Base-by-base conservation (phyloP, 306 rosid genomes). In the Medicago arabica region DNA sequence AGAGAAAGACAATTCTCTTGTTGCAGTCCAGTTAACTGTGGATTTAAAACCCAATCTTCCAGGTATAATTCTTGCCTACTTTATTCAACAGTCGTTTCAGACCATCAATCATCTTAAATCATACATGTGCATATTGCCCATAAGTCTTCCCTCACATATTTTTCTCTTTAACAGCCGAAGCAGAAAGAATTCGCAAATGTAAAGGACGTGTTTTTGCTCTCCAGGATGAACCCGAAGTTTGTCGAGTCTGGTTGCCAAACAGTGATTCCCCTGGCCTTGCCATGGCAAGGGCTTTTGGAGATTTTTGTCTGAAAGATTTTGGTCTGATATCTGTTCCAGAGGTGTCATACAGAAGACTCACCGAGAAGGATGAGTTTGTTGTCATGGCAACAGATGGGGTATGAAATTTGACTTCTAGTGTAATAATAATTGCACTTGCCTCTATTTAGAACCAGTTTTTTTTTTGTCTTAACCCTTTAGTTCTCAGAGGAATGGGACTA, bases 361-460 rank as follows among this genome's bases (percentile, higher is more conserved):
- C 86, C 0, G 97, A 89, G 71, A 90, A 82, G 77, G 99, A 96
- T 73, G 88, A 90, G 67, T 96, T 96, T 68, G 21, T 96, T 61
- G 98, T 96, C 78, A 78, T 96, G 83, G 99, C 99, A 72, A 92
- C 99, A 55, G 99, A 96, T 72, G 99, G 99, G 91, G 99, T 96
- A 87, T 6, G 86, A 61, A 34, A 80, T 64, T 43, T 46, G 41
- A 57, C 72, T 67, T 21, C 3, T 41, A 64, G 50, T 17, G 40
- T 71, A 66, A 13, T 59, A 14, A 25, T 59, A 25, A 60, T 67
- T 71, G 58, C 64, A 55, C 58, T 46, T 23, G 2, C 78, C 62
- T 60, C 7, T 61, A 58, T 23, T 19, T 19, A 55, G 31, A 55
- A 55, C 34, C n/a, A n/a, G n/a, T 14, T 19, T n/a, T 11, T 55